These are phyloP conservation scores for Cyberlindnera suaveolens DNA, from an alignment of 805 yeast species.

Conservation along the genomic window DNA sequence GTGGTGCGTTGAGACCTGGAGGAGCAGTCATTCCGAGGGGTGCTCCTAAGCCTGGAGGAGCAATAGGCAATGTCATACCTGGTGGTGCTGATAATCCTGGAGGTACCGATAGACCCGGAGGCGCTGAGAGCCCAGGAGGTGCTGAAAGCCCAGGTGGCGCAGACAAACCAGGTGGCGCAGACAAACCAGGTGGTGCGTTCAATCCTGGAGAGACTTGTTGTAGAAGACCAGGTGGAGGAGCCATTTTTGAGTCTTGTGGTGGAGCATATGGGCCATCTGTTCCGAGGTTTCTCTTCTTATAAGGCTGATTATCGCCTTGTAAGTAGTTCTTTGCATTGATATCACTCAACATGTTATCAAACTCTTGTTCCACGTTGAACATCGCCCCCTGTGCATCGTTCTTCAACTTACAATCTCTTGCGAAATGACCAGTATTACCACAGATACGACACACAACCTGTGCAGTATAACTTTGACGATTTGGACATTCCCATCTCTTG, in stretches of 20 bases:
- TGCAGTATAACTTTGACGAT: constrained; percentile 41
- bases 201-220: constrained; percentile 17
- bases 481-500: constrained; percentile 59
- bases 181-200: constrained; percentile 19
- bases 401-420: constrained; percentile 64
- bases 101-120: constrained; percentile 9
- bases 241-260: constrained; percentile 2
- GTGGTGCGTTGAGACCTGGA: too few relatives aligned
- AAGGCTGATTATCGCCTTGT: neutral
- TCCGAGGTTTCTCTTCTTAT: constrained; percentile 10
- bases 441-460: constrained; percentile 68
- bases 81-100: constrained; percentile 15
- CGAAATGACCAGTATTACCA: constrained; percentile 80
- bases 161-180: constrained; percentile 24
- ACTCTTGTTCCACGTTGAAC: constrained; percentile 38
- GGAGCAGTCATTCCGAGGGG: neutral
- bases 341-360: constrained; percentile 45
- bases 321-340: constrained; percentile 28
- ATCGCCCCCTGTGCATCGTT: constrained; percentile 7
- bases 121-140: constrained; percentile 12
- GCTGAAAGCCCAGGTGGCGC: constrained; percentile 13
- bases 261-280: neutral
- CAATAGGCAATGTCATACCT: constrained; percentile 7
- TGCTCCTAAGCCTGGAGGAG: constrained; percentile 5
- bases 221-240: constrained; percentile 19